Evolutionary conservation across 768 basidiomycete genomes (phyloP).

Genomic region (Suillus ampliporus): DNA sequence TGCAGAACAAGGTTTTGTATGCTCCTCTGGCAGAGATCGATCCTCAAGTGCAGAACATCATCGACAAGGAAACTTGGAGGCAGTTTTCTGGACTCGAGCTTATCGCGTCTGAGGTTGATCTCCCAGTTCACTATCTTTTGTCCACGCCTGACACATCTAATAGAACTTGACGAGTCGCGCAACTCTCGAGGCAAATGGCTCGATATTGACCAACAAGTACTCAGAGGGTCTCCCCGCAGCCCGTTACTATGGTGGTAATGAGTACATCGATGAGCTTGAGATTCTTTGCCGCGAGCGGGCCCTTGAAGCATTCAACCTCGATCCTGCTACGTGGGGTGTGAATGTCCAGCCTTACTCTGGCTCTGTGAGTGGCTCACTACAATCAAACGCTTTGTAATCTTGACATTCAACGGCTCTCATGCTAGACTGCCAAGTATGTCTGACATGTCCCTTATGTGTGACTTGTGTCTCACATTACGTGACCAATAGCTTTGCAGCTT

Average conservation of each 20-base stretch:
- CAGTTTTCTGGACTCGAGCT: constrained; percentile 98
- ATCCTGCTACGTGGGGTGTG: constrained; percentile 93
- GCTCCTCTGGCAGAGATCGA: constrained; percentile 87
- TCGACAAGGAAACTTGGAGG: constrained; percentile 99
- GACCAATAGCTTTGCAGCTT: constrained; percentile 82
- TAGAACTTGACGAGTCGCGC: constrained; percentile 97
- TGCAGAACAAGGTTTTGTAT: constrained; percentile 92
- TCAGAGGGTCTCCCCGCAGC: constrained; percentile 99
- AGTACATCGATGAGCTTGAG: constrained; percentile 97
- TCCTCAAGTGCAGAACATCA: constrained; percentile 95
- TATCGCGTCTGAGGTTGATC: constrained; percentile 93
- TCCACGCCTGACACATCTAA: constrained; percentile 5
- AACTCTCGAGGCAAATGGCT: constrained; percentile 98
- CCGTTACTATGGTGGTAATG: constrained; percentile 97
- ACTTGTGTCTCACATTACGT: constrained; percentile 18
- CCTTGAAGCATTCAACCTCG: constrained; percentile 93
- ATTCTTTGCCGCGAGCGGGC: constrained; percentile 94
- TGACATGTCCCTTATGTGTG: not conserved
- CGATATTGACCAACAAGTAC: constrained; percentile 99
- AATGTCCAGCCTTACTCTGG: constrained; percentile 99
- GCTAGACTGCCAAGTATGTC: constrained; percentile 85
- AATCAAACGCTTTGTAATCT: constrained; percentile 21
- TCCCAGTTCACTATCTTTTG: constrained; percentile 1
- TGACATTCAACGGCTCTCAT: constrained; percentile 8
- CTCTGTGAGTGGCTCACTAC: constrained; percentile 56